Percentiles rank a stretch among this genome's conserved stretches.
Conservation (phyloP, 2,329 filamentous ascomycete genomes). For the Stachybotrys echinatus region DNA sequence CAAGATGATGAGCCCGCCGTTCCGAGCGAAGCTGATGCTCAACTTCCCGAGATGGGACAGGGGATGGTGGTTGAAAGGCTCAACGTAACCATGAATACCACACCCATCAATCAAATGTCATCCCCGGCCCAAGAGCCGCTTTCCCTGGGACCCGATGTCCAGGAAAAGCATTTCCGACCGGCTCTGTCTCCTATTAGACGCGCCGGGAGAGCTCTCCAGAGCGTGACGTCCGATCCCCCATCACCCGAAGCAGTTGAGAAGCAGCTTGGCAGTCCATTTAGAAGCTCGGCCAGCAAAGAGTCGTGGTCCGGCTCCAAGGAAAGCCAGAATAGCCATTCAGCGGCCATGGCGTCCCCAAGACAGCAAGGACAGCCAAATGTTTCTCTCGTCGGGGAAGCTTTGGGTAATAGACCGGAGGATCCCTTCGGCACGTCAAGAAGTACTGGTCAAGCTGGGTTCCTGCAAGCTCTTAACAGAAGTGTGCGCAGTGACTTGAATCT, state of each 20-base stretch:
- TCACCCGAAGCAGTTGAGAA: constrained; percentile 48
- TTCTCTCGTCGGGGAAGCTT: constrained; percentile 7
- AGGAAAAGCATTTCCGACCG: constrained; percentile 31
- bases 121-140: constrained; percentile 28
- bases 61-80: not conserved
- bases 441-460: constrained; percentile 24
- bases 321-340: constrained; percentile 13
- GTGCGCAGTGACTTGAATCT: constrained; percentile 7
- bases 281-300: constrained; percentile 31
- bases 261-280: constrained; percentile 52
- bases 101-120: constrained; percentile 30
- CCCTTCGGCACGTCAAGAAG: constrained; percentile 19
- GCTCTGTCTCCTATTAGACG: constrained; percentile 54
- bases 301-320: constrained; percentile 22
- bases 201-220: constrained; percentile 50
- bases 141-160: constrained; percentile 1
- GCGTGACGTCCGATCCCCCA: constrained; percentile 53
- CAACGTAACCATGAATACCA: constrained; percentile 18
- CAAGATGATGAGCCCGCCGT: not conserved
- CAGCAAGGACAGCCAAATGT: constrained; percentile 17
- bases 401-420: constrained; percentile 17
- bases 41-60: not conserved
- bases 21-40: not conserved
- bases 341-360: constrained; percentile 17
- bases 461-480: constrained; percentile 23